phyloP scores from a whole-genome alignment of 2,329 filamentous ascomycete species.

The Fusarium sp. region DNA sequence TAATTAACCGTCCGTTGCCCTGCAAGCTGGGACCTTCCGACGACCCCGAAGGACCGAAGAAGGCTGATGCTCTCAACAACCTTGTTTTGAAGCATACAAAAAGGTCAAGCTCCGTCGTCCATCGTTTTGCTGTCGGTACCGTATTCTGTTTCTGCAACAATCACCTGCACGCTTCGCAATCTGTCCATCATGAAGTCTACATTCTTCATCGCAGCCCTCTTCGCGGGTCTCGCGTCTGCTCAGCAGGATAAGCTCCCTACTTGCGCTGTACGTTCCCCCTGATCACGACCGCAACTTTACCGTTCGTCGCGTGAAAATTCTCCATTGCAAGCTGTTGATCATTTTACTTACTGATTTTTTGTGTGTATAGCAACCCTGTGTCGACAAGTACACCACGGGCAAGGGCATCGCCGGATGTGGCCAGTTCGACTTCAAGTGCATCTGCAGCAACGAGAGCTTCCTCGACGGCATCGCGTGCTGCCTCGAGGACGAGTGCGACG shows the following conservation, averaged over 20 bases:
- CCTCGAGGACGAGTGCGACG: constrained; percentile 48
- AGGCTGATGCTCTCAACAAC: constrained; percentile 7
- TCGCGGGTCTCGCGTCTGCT: constrained; percentile 48
- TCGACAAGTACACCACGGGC: constrained; percentile 47
- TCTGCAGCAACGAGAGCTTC: constrained; percentile 54
- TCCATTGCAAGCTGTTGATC: neutral
- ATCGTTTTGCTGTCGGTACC: neutral
- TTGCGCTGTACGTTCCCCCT: constrained; percentile 50
- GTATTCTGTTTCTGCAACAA: neutral
- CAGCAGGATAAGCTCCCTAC: constrained; percentile 47
- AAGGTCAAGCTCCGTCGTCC: neutral
- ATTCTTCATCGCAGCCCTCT: constrained; percentile 44
- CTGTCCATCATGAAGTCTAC: constrained; percentile 49
- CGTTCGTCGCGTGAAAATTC: neutral
- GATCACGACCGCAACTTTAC: neutral
- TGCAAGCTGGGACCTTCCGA: neutral
- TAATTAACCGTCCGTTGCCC: neutral
- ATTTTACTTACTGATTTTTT: constrained; percentile 11
- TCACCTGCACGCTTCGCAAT: neutral
- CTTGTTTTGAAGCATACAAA: neutral
- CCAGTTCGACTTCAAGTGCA: constrained; percentile 51
- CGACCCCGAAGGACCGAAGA: constrained; percentile 2
- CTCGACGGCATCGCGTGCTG: constrained; percentile 54
- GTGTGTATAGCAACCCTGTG: constrained; percentile 45
- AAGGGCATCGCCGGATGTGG: constrained; percentile 50